These are phyloP conservation scores for Macroventuria anomochaeta DNA, from an alignment of 2,329 filamentous ascomycete species.

Conservation along the genomic window DNA sequence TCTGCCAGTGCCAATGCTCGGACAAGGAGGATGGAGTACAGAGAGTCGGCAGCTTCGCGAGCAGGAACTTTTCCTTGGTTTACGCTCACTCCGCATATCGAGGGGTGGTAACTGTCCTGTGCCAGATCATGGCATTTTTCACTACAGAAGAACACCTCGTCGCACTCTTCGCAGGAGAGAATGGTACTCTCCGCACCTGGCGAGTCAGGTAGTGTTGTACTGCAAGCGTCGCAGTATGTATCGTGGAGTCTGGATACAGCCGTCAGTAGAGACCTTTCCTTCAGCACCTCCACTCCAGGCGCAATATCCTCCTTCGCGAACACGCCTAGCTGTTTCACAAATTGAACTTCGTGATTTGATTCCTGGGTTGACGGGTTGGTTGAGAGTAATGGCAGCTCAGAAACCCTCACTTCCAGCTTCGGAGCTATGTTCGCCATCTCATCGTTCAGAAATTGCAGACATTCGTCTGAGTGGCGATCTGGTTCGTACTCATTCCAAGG, in stretches of 20 bases:
- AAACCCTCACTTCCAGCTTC: conserved; percentile 79
- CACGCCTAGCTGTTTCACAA: conserved; percentile 81
- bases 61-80: conserved; percentile 63
- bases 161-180: conserved; percentile 61
- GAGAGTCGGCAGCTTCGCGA: conserved; percentile 63
- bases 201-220: conserved; percentile 67
- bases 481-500: conserved; percentile 69
- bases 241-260: conserved; percentile 89
- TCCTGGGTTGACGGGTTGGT: conserved; percentile 21
- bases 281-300: conserved; percentile 76
- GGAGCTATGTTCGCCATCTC: conserved; percentile 73
- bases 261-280: conserved; percentile 85
- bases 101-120: conserved; percentile 62
- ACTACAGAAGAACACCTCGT: conserved; percentile 67
- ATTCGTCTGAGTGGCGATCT: conserved; percentile 61
- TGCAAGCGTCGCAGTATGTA: conserved; percentile 87
- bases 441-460: conserved; percentile 72
- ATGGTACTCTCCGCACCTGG: conserved; percentile 27
- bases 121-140: conserved; percentile 63
- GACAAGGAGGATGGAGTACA: conserved; percentile 66
- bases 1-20: conserved; percentile 67
- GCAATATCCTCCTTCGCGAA: conserved; percentile 84
- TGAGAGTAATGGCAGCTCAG: conserved; percentile 73
- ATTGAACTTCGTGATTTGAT: conserved; percentile 60
- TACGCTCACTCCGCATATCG: conserved; percentile 62